Evolutionary conservation across 139 green algal species (phyloP), one percentile per base, ranked within the genome.

Genomic region (Chlorella sp.): DNA sequence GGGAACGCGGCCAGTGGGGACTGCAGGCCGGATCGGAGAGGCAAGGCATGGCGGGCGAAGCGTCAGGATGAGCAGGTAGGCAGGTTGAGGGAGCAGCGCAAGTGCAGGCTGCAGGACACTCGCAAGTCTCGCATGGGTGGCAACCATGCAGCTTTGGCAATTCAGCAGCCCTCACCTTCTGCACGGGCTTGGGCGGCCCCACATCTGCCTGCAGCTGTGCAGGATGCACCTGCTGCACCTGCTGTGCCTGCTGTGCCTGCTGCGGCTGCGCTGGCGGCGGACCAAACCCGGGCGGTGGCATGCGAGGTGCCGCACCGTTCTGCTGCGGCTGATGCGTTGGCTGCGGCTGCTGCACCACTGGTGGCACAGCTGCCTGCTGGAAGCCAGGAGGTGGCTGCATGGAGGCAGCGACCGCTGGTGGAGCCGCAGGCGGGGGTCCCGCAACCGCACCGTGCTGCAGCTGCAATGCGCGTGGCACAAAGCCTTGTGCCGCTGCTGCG

Each of bases 401-500:
- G 43, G 68, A 51, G 11, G 67, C 11, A 43, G 30, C 34, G n/a
- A 1, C 67, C 26, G 67, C 46, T 19, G 46, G 46, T 11, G 46
- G 51, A 2, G 51, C n/a, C n/a, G n/a, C n/a, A n/a, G n/a, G n/a
- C n/a, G n/a, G n/a, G n/a, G n/a, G n/a, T n/a, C n/a, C n/a, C n/a
- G n/a, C n/a, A n/a, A n/a, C n/a, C n/a, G n/a, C 51, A 3, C 51
- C 51, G 2, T 77, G n/a, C n/a, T 46, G n/a, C 60, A 65, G 79
- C 79, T 84, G 79, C 65, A 76, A 44, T 2, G 65, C n/a, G 3
- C 79, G 43, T 9, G 79, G 79, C 38, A 84, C 64, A 48, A 84
- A 84, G 32, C 64, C 79, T 6, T 81, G n/a, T 0, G 48, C 43
- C 16, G 48, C 32, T 48, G 32, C 46, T 67, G 46, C 0, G 32